Evolutionary conservation across 1,139 yeast species (phyloP), one percentile per base, ranked within the genome.

Genomic region (Yamadazyma sp.): DNA sequence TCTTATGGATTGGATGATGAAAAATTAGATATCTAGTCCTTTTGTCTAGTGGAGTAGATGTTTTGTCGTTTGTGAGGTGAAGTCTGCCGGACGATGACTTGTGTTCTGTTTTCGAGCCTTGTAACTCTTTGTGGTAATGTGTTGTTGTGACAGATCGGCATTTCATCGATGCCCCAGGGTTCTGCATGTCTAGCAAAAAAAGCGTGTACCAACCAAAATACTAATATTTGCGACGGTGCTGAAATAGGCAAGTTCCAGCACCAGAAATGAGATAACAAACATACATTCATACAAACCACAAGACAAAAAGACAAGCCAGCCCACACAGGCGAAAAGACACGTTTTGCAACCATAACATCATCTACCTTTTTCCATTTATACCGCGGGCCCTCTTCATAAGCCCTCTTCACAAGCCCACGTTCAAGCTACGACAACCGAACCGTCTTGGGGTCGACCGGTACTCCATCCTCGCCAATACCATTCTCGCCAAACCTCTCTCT

Each of bases 401-500:
- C n/a, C n/a, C n/a, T n/a, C n/a, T n/a, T n/a, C n/a, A n/a, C n/a
- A n/a, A n/a, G n/a, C n/a, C n/a, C n/a, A n/a, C n/a, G n/a, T n/a
- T n/a, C n/a, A n/a, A n/a, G n/a, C 24, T 21, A 31, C 11, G 35
- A 31, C 37, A 67, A 64, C 1, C 72, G 65, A 2, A 68, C 74
- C 6, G 69, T 54, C 39, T 57, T 62, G 1, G 73, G 71, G 44
- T 70, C 76, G 14, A 52, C 45, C 0, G 76, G 76, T 16, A 66
- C 41, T 6, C 76, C 76, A 41, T 61, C 53, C 3, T 50, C 46
- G 27, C 73, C 86, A 28, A 86, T 78, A 11, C 72, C 74, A 55
- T 85, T 76, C 14, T 64, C 57, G 3, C 65, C 62, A 54, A 86
- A 69, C 46, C 63, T 64, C 14, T 57, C 51, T 40, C 64, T 68